Evolutionary conservation across 148 eudicot species (phyloP).

Genomic region (Rhododendron simsii): DNA sequence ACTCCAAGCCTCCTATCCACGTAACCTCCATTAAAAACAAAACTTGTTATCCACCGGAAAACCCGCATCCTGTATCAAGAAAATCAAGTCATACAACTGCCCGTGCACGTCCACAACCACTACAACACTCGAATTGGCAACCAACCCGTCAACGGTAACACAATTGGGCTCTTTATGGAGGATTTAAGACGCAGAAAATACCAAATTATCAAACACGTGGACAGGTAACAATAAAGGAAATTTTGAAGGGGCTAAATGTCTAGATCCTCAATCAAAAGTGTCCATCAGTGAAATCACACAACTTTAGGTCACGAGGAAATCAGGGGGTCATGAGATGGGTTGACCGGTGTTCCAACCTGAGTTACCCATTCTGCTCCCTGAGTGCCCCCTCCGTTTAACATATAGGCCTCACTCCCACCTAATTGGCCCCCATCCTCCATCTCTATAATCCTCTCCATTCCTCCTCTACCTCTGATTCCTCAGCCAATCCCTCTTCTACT

Average conservation of each 20-base stretch:
- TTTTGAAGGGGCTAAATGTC: conserved; percentile 46
- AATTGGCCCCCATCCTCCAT: too few species aligned
- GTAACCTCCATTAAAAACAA: conserved; percentile 90
- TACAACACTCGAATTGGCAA: conserved; percentile 39
- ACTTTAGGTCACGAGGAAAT: conserved; percentile 40
- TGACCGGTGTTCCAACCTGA: too few species aligned
- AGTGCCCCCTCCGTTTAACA: too few species aligned
- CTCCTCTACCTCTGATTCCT: too few species aligned
- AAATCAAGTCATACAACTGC: background rate
- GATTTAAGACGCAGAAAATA: conserved; percentile 57
- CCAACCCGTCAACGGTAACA: conserved; percentile 45
- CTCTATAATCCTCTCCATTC: too few species aligned
- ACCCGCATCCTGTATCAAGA: background rate
- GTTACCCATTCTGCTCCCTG: too few species aligned
- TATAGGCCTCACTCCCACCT: too few species aligned
- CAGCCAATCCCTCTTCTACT: too few species aligned
- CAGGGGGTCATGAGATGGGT: conserved; percentile 67
- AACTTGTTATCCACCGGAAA: conserved; percentile 14
- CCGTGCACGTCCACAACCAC: conserved; percentile 71
- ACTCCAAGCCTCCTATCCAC: conserved; percentile 59
- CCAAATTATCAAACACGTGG: conserved; percentile 42
- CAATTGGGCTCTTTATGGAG: conserved; percentile 86
- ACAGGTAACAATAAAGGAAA: conserved; percentile 74
- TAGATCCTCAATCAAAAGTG: conserved; percentile 60
- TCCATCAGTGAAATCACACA: conserved; percentile 56